phyloP scores from a whole-genome alignment of 306 rosid genomes.

The Sicyos edulis region DNA sequence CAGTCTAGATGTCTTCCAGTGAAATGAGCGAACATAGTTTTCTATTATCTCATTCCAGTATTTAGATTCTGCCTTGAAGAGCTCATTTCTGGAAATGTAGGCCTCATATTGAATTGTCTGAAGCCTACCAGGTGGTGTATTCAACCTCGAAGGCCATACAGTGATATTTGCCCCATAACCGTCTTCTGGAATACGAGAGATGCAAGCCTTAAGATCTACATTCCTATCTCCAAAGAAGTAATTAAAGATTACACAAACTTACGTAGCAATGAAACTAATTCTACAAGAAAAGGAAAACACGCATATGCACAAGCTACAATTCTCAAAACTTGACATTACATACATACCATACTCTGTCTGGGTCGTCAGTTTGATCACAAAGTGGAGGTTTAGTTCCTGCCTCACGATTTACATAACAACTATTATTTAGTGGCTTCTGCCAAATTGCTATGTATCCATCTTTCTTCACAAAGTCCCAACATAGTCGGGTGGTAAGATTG shows the following conservation, averaged over 20 bases:
- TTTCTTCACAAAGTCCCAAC: conserved; percentile 79
- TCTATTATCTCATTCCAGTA: conserved; percentile 75
- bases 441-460: conserved; percentile 83
- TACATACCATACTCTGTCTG: conserved; percentile 75
- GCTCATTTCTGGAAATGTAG: conserved; percentile 66
- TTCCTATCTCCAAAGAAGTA: conserved; percentile 43
- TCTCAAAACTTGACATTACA: neutral
- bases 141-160: conserved; percentile 68
- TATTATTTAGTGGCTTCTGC: conserved; percentile 71
- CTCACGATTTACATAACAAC: conserved; percentile 65
- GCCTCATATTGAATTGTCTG: conserved; percentile 72
- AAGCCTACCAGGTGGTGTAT: conserved; percentile 69
- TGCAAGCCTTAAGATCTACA: conserved; percentile 57
- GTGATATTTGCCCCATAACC: conserved; percentile 66
- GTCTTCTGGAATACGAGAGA: conserved; percentile 51
- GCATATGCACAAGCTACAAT: too few species aligned
- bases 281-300: neutral
- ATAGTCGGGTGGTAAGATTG: conserved; percentile 54
- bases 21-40: conserved; percentile 52
- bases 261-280: neutral
- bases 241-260: neutral
- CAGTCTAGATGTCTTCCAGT: conserved; percentile 50
- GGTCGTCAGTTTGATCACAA: conserved; percentile 66
- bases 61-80: conserved; percentile 65
- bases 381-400: conserved; percentile 51